Conservation (phyloP, 169 alveolate genomes). For the Plasmodium malariae region DNA sequence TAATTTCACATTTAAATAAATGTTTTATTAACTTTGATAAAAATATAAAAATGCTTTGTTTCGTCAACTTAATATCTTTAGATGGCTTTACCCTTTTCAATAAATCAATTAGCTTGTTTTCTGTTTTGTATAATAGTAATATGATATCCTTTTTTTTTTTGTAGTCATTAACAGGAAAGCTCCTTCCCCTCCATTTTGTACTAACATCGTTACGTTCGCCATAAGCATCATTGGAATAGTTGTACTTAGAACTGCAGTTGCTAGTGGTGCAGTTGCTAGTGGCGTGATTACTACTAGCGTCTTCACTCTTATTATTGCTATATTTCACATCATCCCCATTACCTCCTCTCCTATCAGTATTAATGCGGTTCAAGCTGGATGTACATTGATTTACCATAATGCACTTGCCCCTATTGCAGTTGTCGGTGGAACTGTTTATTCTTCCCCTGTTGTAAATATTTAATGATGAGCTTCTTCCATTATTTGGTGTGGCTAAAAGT, state of each 20-base stretch:
- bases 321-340: too few species aligned
- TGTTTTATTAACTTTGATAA: conserved; percentile 75
- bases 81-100: conserved; percentile 66
- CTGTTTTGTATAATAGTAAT: conserved; percentile 20
- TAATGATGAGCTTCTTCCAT: too few species aligned
- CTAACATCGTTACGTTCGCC: background rate
- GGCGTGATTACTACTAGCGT: background rate
- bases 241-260: background rate
- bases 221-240: background rate
- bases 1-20: conserved; percentile 78
- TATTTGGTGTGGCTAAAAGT: too few species aligned
- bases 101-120: conserved; percentile 16
- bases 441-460: too few species aligned
- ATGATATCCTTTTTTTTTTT: background rate
- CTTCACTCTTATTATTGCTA: background rate
- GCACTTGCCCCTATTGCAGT: too few species aligned
- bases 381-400: too few species aligned
- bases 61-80: conserved; percentile 44
- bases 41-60: conserved; percentile 16
- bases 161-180: background rate
- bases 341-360: too few species aligned
- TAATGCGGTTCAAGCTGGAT: too few species aligned
- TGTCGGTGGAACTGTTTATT: too few species aligned
- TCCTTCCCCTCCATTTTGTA: too few species aligned
- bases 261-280: background rate